Evolutionary conservation across 2,329 filamentous ascomycete species (phyloP).

Genomic region (Cladosporium oxysporum): DNA sequence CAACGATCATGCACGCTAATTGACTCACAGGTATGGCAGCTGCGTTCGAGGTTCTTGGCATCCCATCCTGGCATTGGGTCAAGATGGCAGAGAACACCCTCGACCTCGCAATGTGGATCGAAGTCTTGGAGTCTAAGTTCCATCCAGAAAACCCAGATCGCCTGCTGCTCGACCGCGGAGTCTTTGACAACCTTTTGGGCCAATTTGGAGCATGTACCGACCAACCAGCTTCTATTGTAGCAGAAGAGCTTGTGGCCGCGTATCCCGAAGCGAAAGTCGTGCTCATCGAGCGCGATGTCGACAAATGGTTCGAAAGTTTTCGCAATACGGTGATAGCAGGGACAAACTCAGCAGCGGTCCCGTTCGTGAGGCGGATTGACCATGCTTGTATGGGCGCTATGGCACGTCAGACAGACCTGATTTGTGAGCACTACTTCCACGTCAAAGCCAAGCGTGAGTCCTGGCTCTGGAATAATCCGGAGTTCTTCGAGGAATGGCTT

Average conservation of each 20-base stretch:
- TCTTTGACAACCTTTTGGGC: constrained; percentile 25
- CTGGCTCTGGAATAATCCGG: constrained; percentile 13
- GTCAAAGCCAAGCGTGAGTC: constrained; percentile 1
- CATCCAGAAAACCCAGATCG: constrained; percentile 3
- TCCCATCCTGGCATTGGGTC: constrained; percentile 21
- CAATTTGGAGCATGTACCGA: constrained; percentile 21
- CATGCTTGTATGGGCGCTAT: neutral
- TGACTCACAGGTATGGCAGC: constrained; percentile 4
- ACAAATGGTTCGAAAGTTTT: constrained; percentile 30
- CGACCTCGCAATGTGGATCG: constrained; percentile 22
- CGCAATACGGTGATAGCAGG: neutral
- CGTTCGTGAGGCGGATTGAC: neutral
- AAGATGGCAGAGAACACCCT: constrained; percentile 23
- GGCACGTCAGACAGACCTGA: neutral
- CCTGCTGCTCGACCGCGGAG: constrained; percentile 13
- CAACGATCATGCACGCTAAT: neutral
- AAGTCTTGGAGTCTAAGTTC: constrained; percentile 24
- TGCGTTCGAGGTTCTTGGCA: constrained; percentile 16
- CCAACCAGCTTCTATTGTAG: constrained; percentile 23
- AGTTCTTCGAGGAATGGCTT: constrained; percentile 1
- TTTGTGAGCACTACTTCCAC: constrained; percentile 13
- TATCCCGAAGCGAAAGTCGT: constrained; percentile 31
- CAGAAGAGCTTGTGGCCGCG: constrained; percentile 24
- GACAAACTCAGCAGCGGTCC: neutral
- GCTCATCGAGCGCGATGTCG: constrained; percentile 58